Percentiles rank a stretch among this genome's conserved stretches.
These are phyloP conservation scores for Musa balbisiana DNA, from an alignment of 202 grass and related monocot species.

Conservation along the genomic window DNA sequence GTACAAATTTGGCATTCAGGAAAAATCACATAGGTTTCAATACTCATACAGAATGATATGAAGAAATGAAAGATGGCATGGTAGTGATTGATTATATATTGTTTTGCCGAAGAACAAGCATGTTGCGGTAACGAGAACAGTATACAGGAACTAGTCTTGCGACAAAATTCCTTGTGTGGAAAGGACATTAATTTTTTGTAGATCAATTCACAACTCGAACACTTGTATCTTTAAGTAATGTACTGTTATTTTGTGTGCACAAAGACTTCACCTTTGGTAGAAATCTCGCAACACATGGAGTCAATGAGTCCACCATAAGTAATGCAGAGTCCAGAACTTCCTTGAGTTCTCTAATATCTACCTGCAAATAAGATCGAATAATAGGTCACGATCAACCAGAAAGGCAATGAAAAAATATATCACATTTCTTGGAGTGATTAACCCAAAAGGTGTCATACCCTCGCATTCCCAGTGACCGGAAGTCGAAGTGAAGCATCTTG, in stretches of 20 bases:
- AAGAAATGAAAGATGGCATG: too few relatives aligned
- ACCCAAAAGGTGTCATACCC: conserved; percentile 32
- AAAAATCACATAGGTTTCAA: too few relatives aligned
- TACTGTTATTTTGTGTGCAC: too few relatives aligned
- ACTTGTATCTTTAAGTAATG: not conserved
- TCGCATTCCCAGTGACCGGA: conserved; percentile 42
- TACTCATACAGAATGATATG: too few relatives aligned
- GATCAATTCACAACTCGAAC: not conserved
- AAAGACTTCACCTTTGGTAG: conserved; percentile 42
- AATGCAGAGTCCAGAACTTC: conserved; percentile 41
- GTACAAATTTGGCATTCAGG: too few relatives aligned
- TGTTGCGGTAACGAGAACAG: not conserved
- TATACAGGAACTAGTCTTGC: not conserved
- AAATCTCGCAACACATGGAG: conserved; percentile 22
- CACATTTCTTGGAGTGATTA: not conserved
- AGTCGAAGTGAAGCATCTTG: conserved; percentile 56
- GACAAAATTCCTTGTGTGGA: not conserved
- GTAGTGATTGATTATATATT: too few relatives aligned
- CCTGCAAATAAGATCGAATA: conserved; percentile 31
- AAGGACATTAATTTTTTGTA: not conserved
- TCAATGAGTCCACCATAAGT: conserved; percentile 41
- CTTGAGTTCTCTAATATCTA: conserved; percentile 41
- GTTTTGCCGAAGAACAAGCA: too few relatives aligned
- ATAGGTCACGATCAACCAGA: not conserved
- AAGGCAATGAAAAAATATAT: not conserved